Percentiles rank a stretch among this genome's conserved stretches.
These are phyloP conservation scores for Cyberlindnera veronae DNA, from an alignment of 805 yeast species.

Conservation along the genomic window DNA sequence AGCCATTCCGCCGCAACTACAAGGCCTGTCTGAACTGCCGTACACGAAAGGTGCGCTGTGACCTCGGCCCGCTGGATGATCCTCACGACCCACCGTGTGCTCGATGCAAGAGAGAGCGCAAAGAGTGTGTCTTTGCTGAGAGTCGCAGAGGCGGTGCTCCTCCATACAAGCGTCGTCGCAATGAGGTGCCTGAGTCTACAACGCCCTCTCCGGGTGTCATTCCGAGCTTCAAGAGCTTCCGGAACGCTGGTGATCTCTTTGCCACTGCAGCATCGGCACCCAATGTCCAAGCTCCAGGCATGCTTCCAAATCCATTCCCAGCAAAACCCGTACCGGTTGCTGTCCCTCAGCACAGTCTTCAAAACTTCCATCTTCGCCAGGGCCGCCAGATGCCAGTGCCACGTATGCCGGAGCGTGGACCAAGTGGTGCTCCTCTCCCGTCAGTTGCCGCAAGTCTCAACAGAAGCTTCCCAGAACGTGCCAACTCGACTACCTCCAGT, in stretches of 20 bases:
- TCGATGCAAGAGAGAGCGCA: slow-evolving; percentile 78
- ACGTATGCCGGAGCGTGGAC: not conserved
- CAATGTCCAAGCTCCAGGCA: not conserved
- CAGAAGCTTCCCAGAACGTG: slow-evolving; percentile 10
- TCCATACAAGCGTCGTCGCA: slow-evolving; percentile 11
- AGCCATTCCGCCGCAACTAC: slow-evolving; percentile 36
- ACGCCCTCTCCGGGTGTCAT: slow-evolving; percentile 1
- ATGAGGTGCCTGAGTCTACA: slow-evolving; percentile 18
- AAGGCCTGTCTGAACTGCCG: slow-evolving; percentile 86
- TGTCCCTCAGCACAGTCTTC: slow-evolving; percentile 9
- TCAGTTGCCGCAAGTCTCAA: slow-evolving; percentile 2
- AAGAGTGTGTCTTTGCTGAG: slow-evolving; percentile 72
- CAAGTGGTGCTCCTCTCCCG: not conserved
- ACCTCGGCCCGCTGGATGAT: slow-evolving; percentile 68
- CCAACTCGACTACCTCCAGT: slow-evolving; percentile 11
- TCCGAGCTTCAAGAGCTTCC: not conserved
- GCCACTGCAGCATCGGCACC: not conserved
- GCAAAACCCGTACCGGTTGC: slow-evolving; percentile 4
- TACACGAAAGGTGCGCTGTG: slow-evolving; percentile 80
- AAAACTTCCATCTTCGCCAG: not conserved
- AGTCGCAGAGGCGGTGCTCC: slow-evolving; percentile 48
- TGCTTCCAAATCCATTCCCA: slow-evolving; percentile 8
- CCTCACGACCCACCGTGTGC: slow-evolving; percentile 81
- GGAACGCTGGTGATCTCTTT: not conserved
- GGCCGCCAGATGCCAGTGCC: not conserved